Evolutionary conservation across 805 yeast species (phyloP).

Genomic region (Gaillardinia entomophila): DNA sequence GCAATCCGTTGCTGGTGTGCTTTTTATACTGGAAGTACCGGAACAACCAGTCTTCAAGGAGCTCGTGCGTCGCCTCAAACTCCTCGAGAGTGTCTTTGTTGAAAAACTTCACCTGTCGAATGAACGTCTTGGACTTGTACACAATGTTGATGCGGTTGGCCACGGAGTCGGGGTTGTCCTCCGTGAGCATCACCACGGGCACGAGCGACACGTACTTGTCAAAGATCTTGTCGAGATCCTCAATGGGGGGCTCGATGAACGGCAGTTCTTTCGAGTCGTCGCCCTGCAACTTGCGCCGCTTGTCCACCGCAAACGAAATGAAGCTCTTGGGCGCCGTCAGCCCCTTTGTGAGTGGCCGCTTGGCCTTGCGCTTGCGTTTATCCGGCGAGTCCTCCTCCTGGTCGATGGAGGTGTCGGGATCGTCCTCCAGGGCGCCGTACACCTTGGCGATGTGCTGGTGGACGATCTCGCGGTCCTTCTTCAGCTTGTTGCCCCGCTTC

Average conservation of each 20-base stretch:
- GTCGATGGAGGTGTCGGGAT: conserved; percentile 3
- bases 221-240: conserved; percentile 9
- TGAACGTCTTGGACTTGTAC: conserved; percentile 17
- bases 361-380: neutral
- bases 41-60: conserved; percentile 24
- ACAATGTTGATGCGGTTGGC: conserved; percentile 13
- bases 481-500: conserved; percentile 26
- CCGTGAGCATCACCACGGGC: conserved; percentile 6
- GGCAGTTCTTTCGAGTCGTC: neutral
- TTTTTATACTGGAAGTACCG: conserved; percentile 33
- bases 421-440: conserved; percentile 2
- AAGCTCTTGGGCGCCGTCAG: conserved; percentile 2
- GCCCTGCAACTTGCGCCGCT: neutral
- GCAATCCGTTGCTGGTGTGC: conserved; percentile 25
- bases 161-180: conserved; percentile 14
- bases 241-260: conserved; percentile 18
- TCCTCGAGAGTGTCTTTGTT: conserved; percentile 20
- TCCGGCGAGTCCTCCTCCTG: conserved; percentile 5
- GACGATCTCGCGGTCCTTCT: conserved; percentile 14
- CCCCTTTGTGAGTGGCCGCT: no score
- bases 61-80: conserved; percentile 19
- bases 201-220: conserved; percentile 4
- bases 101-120: conserved; percentile 21
- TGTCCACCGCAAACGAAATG: conserved; percentile 4
- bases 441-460: conserved; percentile 1